phyloP scores from a whole-genome alignment of 352 stramenopile species.

The Pythium aristosporum region DNA sequence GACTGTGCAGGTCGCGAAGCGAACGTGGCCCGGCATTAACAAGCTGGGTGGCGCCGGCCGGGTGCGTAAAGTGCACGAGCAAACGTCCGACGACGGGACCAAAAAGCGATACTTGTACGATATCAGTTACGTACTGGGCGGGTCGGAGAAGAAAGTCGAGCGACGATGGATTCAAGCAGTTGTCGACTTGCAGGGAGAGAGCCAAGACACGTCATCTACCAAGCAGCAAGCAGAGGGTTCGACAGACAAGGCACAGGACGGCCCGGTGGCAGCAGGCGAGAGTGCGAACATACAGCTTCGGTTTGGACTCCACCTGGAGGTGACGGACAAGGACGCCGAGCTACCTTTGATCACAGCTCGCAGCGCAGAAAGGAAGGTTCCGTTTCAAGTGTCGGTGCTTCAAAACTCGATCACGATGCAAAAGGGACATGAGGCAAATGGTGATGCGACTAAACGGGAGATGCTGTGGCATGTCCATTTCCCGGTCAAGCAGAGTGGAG shows the following conservation, averaged over 20 bases:
- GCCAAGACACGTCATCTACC: slow-evolving; percentile 17
- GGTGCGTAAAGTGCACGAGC: slow-evolving; percentile 59
- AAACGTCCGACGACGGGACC: slow-evolving; percentile 25
- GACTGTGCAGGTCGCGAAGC: slow-evolving; percentile 74
- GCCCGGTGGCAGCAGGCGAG: background rate
- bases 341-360: slow-evolving; percentile 4
- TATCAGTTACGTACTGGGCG: slow-evolving; percentile 67
- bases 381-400: slow-evolving; percentile 43
- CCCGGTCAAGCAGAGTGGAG: slow-evolving; percentile 38
- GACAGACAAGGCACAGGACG: background rate
- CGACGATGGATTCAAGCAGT: slow-evolving; percentile 79
- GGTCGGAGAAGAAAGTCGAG: slow-evolving; percentile 76
- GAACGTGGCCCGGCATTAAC: slow-evolving; percentile 87
- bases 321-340: slow-evolving; percentile 21
- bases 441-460: slow-evolving; percentile 10
- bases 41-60: slow-evolving; percentile 77
- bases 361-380: slow-evolving; percentile 25
- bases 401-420: slow-evolving; percentile 43
- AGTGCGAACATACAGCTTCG: slow-evolving; percentile 16
- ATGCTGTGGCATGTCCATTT: slow-evolving; percentile 65
- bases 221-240: slow-evolving; percentile 6
- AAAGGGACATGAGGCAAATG: slow-evolving; percentile 22
- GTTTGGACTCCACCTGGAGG: slow-evolving; percentile 19
- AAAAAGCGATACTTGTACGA: slow-evolving; percentile 67
- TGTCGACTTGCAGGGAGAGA: slow-evolving; percentile 25